Evolutionary conservation across 257 asterid genomes (phyloP), one percentile per base, ranked within the genome.

Genomic region (Nicotiana undulata): DNA sequence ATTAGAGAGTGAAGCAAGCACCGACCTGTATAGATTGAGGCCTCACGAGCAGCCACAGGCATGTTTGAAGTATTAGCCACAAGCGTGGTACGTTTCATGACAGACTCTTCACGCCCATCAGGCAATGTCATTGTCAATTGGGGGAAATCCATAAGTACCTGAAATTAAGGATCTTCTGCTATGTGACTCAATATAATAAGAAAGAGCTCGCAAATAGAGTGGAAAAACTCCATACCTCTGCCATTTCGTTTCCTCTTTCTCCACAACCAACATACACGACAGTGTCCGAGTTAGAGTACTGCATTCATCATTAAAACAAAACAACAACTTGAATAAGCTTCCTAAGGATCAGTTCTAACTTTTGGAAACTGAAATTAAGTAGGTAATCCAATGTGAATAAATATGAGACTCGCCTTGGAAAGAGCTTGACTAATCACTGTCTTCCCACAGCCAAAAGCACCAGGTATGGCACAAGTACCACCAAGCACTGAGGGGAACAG

Each of bases 41-140:
- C 99, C 89, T 96, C 99, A 82, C 98, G 98, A 83, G 99, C 99
- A 88, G 99, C 99, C 94, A 96, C 99, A 0, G 98, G 99, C 99
- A 96, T 96, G 82, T 96, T 96, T 76, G 99, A 96, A 84, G 99
- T 96, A 88, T 96, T 96, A 28, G 99, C 99, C 64, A 96, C 99
- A 40, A 96, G 98, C 64, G 99, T 96, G 40, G 99, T 96, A 88
- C 99, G 99, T 84, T 96, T 96, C 99, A 96, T 96, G 89, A 96
- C 99, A 56, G 99, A 96, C 86, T 96, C 99, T 90, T 96, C 99
- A 75, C 98, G 94, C 65, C 99, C 99, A 88, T 96, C 99, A 22
- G 99, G 99, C 80, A 96, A 85, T 66, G 99, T 96, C 99, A 96
- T 96, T 75, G 98, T 95, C 89, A 95, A 85, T 95, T 95, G 98